Evolutionary conservation across 1,284 basidiomycete genomes (phyloP).

Genomic region (Moesziomyces sp.): DNA sequence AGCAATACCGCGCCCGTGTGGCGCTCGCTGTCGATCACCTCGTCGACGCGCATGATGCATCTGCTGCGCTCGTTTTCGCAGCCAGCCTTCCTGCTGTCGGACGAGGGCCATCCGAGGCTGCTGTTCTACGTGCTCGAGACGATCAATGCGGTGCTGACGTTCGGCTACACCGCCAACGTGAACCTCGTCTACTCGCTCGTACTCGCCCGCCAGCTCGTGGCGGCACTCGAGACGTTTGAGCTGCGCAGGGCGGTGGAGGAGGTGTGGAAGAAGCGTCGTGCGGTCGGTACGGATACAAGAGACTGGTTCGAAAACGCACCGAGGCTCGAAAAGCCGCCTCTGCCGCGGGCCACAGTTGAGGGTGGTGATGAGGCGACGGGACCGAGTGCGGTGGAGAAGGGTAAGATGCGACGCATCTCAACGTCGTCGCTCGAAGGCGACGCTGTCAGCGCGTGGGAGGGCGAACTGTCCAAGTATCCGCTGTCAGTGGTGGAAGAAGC

Average conservation of each 20-base stretch:
- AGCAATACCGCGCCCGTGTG: constrained; percentile 88
- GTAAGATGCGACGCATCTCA: constrained; percentile 50
- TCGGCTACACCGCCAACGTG: constrained; percentile 76
- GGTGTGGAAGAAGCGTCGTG: constrained; percentile 70
- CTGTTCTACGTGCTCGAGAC: constrained; percentile 93
- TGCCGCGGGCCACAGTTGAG: constrained; percentile 2
- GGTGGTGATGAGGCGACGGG: constrained; percentile 1
- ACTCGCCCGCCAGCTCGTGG: constrained; percentile 81
- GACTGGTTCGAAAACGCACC: constrained; percentile 31
- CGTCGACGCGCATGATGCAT: constrained; percentile 84
- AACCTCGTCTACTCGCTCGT: constrained; percentile 88
- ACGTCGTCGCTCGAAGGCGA: constrained; percentile 15
- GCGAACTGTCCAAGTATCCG: constrained; percentile 32
- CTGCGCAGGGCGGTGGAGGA: constrained; percentile 83
- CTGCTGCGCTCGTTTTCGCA: constrained; percentile 89
- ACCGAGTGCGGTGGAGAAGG: constrained; percentile 15
- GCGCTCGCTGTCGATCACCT: constrained; percentile 78
- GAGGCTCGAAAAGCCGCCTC: constrained; percentile 26
- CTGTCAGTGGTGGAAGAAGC: constrained; percentile 27
- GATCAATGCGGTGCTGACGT: constrained; percentile 81
- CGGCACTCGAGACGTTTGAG: constrained; percentile 88
- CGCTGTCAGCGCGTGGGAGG: background rate
- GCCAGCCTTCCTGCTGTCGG: constrained; percentile 86
- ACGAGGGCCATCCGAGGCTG: constrained; percentile 90
- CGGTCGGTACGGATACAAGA: constrained; percentile 19